phyloP scores from a whole-genome alignment of 306 rosid genomes.

The Cicer bijugum region DNA sequence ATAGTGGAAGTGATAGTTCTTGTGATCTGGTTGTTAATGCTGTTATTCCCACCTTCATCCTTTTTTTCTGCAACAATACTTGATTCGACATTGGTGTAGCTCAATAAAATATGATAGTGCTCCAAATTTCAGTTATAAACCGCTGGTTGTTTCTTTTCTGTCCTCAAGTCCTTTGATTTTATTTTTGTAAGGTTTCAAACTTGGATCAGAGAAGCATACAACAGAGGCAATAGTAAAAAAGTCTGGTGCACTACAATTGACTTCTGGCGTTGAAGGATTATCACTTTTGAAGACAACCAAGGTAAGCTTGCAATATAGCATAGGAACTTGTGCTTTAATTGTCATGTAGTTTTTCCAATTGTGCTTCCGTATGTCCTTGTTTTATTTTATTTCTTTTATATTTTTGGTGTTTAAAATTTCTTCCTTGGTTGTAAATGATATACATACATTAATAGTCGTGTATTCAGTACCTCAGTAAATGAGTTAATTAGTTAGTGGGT shows the following conservation, averaged over 20 bases:
- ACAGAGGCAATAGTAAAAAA: conserved; percentile 68
- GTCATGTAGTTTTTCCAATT: not conserved
- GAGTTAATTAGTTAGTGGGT: not conserved
- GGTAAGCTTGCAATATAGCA: conserved; percentile 51
- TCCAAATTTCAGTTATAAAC: conserved; percentile 11
- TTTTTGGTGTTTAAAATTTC: not conserved
- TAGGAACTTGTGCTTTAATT: conserved; percentile 13
- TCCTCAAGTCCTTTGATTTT: conserved; percentile 25
- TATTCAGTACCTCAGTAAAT: not conserved
- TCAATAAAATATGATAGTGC: conserved; percentile 5
- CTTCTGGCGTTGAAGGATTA: conserved; percentile 85
- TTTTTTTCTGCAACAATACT: conserved; percentile 2
- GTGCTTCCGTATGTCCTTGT: not conserved
- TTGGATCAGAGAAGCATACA: conserved; percentile 91
- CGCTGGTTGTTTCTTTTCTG: conserved; percentile 24
- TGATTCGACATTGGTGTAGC: conserved; percentile 4
- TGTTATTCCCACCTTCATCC: not conserved
- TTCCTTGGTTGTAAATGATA: not conserved
- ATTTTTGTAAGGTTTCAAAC: conserved; percentile 76
- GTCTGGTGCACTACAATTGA: conserved; percentile 68
- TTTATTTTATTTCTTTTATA: not conserved
- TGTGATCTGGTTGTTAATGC: conserved; percentile 16
- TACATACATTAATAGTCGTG: not conserved
- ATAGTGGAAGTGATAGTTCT: not conserved
- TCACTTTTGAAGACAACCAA: conserved; percentile 85